These are phyloP conservation scores for Copromyces sp. DNA, from an alignment of 495 filamentous ascomycete genomes.

Conservation along the genomic window DNA sequence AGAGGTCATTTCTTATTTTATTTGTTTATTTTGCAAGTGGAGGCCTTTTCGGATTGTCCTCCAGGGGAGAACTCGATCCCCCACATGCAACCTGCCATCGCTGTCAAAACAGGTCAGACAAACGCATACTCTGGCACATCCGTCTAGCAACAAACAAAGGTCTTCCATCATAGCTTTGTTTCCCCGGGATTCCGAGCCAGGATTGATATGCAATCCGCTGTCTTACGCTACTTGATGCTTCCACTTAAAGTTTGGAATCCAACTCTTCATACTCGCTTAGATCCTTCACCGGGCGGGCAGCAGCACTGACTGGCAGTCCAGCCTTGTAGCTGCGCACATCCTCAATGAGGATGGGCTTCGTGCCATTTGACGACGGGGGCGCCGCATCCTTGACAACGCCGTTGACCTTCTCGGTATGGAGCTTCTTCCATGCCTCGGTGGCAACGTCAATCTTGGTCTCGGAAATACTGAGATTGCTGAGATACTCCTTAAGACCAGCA, in stretches of 20 bases:
- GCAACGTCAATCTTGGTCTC: slow-evolving; percentile 26
- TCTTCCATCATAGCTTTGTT: not conserved
- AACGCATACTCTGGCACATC: not conserved
- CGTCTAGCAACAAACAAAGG: not conserved
- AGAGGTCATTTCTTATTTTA: not conserved
- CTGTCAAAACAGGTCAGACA: not conserved
- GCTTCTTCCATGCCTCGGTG: slow-evolving; percentile 30
- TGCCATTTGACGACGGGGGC: slow-evolving; percentile 32
- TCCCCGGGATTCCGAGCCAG: not conserved
- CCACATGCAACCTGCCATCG: not conserved
- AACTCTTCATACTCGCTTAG: slow-evolving; percentile 75
- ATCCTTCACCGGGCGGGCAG: slow-evolving; percentile 59
- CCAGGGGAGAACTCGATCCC: not conserved
- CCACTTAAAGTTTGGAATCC: slow-evolving; percentile 52
- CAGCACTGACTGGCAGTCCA: slow-evolving; percentile 53
- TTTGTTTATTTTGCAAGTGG: not conserved
- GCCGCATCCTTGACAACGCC: slow-evolving; percentile 32
- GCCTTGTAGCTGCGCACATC: slow-evolving; percentile 74
- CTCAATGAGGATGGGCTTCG: slow-evolving; percentile 46
- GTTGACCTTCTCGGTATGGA: slow-evolving; percentile 39
- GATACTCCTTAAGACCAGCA: slow-evolving; percentile 24
- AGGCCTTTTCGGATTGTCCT: not conserved
- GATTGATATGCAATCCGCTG: not conserved
- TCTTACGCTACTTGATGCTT: not conserved
- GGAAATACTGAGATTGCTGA: slow-evolving; percentile 23